These are phyloP conservation scores for Peterozyma xylosa DNA, from an alignment of 805 yeast genomes.

Conservation along the genomic window DNA sequence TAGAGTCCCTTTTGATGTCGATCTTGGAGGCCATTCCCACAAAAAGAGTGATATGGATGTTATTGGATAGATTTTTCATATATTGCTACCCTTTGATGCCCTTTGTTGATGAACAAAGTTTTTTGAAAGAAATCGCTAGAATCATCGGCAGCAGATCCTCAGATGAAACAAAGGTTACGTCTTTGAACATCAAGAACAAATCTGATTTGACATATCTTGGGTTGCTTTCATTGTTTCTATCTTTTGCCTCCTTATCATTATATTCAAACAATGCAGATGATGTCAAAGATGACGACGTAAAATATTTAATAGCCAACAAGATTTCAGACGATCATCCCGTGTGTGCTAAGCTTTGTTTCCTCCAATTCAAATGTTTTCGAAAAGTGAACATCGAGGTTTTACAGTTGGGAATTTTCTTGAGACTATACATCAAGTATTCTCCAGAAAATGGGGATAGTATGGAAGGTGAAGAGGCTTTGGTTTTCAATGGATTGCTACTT, in stretches of 20 bases:
- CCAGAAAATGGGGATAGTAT: conserved; percentile 47
- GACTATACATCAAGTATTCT: conserved; percentile 31
- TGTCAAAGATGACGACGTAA: conserved; percentile 13
- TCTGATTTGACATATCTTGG: conserved; percentile 17
- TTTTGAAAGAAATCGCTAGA: conserved; percentile 22
- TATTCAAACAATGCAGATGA: conserved; percentile 15
- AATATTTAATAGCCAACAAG: conserved; percentile 27
- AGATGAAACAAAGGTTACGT: conserved; percentile 1
- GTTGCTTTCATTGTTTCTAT: conserved; percentile 17
- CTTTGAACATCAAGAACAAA: conserved; percentile 10
- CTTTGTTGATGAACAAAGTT: conserved; percentile 31
- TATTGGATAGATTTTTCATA: conserved; percentile 29
- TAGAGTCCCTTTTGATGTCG: not conserved
- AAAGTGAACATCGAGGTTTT: conserved; percentile 31
- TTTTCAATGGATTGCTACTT: conserved; percentile 26
- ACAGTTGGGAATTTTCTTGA: conserved; percentile 31
- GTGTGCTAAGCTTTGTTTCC: conserved; percentile 30
- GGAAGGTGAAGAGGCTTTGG: conserved; percentile 31
- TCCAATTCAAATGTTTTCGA: conserved; percentile 29
- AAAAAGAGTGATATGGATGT: conserved; percentile 25
- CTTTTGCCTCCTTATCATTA: conserved; percentile 7
- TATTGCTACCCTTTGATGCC: conserved; percentile 40
- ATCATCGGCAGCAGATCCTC: conserved; percentile 23
- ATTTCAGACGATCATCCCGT: conserved; percentile 29
- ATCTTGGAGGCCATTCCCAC: conserved; percentile 16